These are phyloP conservation scores for Fusarium sp. DNA, from an alignment of 2,329 filamentous ascomycete genomes.

Conservation along the genomic window DNA sequence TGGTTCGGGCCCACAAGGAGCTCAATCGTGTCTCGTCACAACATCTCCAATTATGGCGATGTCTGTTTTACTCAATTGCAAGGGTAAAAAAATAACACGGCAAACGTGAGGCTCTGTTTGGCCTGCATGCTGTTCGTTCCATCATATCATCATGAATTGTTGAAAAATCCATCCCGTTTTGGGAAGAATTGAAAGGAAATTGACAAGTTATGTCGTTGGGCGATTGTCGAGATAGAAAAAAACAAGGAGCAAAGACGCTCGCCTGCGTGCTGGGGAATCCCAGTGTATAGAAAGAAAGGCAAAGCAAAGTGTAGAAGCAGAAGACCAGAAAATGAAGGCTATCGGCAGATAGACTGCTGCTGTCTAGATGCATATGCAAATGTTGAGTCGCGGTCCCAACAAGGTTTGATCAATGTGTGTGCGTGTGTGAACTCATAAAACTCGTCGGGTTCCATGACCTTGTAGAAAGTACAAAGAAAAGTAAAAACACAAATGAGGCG, in stretches of 20 bases:
- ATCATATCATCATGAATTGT: constrained; percentile 45
- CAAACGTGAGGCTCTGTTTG: constrained; percentile 41
- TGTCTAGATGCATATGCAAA: constrained; percentile 44
- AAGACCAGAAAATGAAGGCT: constrained; percentile 17
- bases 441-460: constrained; percentile 38
- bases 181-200: constrained; percentile 19
- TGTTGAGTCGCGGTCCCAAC: constrained; percentile 29
- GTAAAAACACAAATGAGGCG: constrained; percentile 18
- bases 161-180: constrained; percentile 32
- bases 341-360: constrained; percentile 36
- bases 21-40: constrained; percentile 35
- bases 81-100: constrained; percentile 38
- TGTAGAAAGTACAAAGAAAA: constrained; percentile 37
- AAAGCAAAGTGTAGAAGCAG: constrained; percentile 14
- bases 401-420: constrained; percentile 22
- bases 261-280: neutral
- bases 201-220: constrained; percentile 14
- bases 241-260: constrained; percentile 10
- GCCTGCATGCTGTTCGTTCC: constrained; percentile 43
- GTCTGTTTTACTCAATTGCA: constrained; percentile 17
- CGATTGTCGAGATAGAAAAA: constrained; percentile 17
- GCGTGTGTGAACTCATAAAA: constrained; percentile 37
- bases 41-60: constrained; percentile 1
- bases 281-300: constrained; percentile 28
- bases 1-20: constrained; percentile 6